A percentile compares a stretch with the other conserved stretches of the same genome.
Conservation (phyloP, 805 yeast species). For the Ogataea parapolymorpha region DNA sequence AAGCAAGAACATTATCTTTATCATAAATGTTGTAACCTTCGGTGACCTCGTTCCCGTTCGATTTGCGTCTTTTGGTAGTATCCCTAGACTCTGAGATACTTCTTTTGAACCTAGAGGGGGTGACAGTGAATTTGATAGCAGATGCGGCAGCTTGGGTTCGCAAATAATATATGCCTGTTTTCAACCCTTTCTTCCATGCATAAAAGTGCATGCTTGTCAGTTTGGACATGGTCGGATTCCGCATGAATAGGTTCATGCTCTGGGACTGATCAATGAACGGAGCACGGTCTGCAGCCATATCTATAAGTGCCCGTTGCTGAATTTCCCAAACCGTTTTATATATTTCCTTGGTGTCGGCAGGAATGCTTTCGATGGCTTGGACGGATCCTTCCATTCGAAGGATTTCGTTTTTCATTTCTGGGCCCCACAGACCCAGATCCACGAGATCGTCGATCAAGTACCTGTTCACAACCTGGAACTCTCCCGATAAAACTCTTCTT, state of each 20-base stretch:
- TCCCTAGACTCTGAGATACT: conserved; percentile 15
- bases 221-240: conserved; percentile 92
- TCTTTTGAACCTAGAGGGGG: conserved; percentile 31
- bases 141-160: conserved; percentile 97
- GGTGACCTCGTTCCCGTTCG: background rate
- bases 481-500: conserved; percentile 90
- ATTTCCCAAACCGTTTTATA: conserved; percentile 97
- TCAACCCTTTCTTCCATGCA: conserved; percentile 97
- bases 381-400: conserved; percentile 81
- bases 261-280: conserved; percentile 87
- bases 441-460: conserved; percentile 79
- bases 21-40: conserved; percentile 16
- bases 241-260: conserved; percentile 83
- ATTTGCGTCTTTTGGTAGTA: conserved; percentile 8
- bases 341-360: conserved; percentile 68
- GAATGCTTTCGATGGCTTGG: conserved; percentile 70
- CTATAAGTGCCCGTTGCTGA: conserved; percentile 79
- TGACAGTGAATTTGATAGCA: conserved; percentile 89
- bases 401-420: conserved; percentile 71
- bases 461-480: conserved; percentile 88
- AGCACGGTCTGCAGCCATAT: conserved; percentile 79
- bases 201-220: conserved; percentile 97
- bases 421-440: conserved; percentile 80
- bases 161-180: conserved; percentile 97
- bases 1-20: conserved; percentile 16